These are phyloP conservation scores for Coix lacrymajobi DNA, from an alignment of 176 grass and related monocot genomes.

Conservation along the genomic window DNA sequence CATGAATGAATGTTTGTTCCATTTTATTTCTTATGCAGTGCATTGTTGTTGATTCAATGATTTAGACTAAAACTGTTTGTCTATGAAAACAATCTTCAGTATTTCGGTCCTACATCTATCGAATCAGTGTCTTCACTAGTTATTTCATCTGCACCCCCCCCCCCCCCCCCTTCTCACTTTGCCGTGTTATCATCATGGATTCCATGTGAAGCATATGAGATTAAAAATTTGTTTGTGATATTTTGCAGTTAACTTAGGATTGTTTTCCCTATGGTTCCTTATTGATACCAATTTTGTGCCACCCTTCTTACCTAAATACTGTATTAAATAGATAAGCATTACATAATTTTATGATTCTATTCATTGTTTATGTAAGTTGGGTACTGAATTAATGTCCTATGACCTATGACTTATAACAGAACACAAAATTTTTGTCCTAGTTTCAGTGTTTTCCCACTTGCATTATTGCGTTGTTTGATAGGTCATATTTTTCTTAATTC, in stretches of 20 bases:
- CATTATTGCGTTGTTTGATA: slow-evolving; percentile 15
- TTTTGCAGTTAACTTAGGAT: not conserved
- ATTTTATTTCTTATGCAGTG: not conserved
- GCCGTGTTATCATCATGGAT: not conserved
- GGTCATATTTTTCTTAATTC: slow-evolving; percentile 24
- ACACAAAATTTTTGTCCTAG: not conserved
- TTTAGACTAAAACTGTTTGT: slow-evolving; percentile 4
- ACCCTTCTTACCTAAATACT: not conserved
- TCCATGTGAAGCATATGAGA: not conserved
- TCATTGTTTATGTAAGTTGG: slow-evolving; percentile 6
- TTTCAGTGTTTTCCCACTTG: not conserved
- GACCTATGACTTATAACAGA: not conserved
- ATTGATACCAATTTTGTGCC: not conserved
- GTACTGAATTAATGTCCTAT: not conserved
- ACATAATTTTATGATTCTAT: not conserved
- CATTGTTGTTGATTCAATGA: not conserved
- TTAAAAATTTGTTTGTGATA: slow-evolving; percentile 4
- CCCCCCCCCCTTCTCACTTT: not conserved
- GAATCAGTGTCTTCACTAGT: not conserved
- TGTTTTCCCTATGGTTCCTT: not conserved
- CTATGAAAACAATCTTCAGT: not conserved
- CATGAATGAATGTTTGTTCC: not conserved
- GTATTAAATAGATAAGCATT: not conserved
- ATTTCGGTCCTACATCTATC: not conserved
- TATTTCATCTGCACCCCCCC: not conserved